Base-by-base conservation (phyloP, 164 flowering plant genomes). In the Buxus sempervirens region DNA sequence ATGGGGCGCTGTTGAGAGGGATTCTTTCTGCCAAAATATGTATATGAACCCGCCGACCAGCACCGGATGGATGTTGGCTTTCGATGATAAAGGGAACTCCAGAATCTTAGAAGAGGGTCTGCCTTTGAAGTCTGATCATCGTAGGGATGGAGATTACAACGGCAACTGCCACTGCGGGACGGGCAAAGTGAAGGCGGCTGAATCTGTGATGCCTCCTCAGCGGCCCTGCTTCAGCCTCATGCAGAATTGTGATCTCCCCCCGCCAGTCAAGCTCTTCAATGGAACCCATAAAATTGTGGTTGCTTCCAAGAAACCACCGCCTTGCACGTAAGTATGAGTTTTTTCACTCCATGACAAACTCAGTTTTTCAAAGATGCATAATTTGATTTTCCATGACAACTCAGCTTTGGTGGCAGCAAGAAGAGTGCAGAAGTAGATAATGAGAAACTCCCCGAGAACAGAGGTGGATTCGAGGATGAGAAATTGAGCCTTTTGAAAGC, bases 201-300 rank as follows among this genome's bases (percentile, higher is more conserved):
- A 68, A 66, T 49, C 26, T 26, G 0, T 0, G 36, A 7, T 62
- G 58, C 21, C 55, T 49, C 72, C 75, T 49, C 78, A 61, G 3
- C 66, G 66, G 25, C 38, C 71, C 51, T 4, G 51, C 51, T 15
- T 67, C 20, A 80, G 77, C 23, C 78, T 84, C 24, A 66, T 85
- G 72, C 89, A 81, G 67, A 85, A 85, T 55, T 85, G 89, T 53
- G 89, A 83, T 72, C 75, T 85, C 21, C 89, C 86, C 54, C 86
- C 86, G 7, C 89, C 89, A 0, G 0, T 60, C 15, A 85, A 83
- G 76, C 66, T 81, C 10, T 81, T 81, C 42, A 38, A 75, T 5
- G 82, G 82, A 20, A 58, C 82, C 2, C 78, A 79, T 25, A 69
- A 69, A 62, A 41, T 73, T 19, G 72, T 66, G 6, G 15, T 49